Evolutionary conservation across 139 green algal genomes (phyloP).

Genomic region (Asterochloris sp.): DNA sequence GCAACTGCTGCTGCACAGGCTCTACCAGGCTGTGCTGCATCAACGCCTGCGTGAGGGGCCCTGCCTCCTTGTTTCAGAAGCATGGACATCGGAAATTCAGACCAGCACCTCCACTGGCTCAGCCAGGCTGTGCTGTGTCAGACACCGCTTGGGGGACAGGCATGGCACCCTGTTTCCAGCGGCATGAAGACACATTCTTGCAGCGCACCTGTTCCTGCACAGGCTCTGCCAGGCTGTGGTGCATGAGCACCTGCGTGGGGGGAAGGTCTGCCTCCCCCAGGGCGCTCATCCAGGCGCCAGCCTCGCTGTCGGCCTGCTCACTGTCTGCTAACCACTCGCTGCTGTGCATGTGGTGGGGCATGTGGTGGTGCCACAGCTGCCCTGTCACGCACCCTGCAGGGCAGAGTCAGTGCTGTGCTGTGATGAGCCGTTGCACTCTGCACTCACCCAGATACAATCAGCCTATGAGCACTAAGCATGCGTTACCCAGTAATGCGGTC

Average conservation of each 20-base stretch:
- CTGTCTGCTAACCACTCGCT: not conserved
- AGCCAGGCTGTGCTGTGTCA: not conserved
- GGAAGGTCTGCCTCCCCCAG: slow-evolving; percentile 6
- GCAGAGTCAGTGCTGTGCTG: too few relatives aligned
- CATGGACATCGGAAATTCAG: not conserved
- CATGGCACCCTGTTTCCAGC: too few relatives aligned
- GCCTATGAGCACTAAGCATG: not conserved
- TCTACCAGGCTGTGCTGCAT: too few relatives aligned
- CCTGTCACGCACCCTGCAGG: not conserved
- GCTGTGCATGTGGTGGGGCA: not conserved
- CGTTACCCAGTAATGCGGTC: too few relatives aligned
- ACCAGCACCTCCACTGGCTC: not conserved
- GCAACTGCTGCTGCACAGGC: too few relatives aligned
- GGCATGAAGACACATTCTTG: not conserved
- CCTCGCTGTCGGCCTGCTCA: not conserved
- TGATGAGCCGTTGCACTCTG: not conserved
- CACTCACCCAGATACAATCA: not conserved
- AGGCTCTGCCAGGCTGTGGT: not conserved
- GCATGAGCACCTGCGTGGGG: not conserved
- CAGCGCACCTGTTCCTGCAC: slow-evolving; percentile 5
- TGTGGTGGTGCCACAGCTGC: not conserved
- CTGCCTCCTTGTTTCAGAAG: not conserved
- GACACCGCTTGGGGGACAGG: not conserved
- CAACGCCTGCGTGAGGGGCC: not conserved
- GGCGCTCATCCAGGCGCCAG: not conserved